phyloP scores from a whole-genome alignment of 176 grass and related monocot genomes.

The Alloteropsis semialata region DNA sequence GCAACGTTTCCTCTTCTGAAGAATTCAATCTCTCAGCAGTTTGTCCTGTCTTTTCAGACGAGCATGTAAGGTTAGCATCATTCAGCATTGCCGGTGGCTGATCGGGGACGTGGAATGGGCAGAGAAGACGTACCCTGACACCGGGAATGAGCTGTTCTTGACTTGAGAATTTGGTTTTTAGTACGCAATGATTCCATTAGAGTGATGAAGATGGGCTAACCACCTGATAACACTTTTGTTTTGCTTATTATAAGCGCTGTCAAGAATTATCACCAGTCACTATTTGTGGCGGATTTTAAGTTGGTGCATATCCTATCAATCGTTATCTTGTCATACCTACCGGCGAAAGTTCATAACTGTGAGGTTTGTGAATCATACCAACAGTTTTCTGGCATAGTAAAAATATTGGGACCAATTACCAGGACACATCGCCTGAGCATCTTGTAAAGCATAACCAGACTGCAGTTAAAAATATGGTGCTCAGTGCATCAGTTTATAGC shows the following conservation, averaged over 20 bases:
- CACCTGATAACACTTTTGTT: conserved; percentile 5
- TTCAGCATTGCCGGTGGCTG: background rate
- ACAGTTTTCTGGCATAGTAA: background rate
- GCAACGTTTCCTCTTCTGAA: background rate
- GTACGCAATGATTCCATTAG: conserved; percentile 22
- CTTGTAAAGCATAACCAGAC: background rate
- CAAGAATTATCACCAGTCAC: background rate
- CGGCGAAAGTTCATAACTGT: background rate
- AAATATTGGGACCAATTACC: background rate
- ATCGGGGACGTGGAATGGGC: background rate
- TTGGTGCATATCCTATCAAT: background rate
- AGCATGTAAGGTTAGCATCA: background rate
- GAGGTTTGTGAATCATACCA: background rate
- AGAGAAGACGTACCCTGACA: background rate
- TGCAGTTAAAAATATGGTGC: background rate
- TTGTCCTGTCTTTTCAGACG: background rate
- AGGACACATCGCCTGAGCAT: background rate
- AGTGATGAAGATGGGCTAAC: conserved; percentile 6
- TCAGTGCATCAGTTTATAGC: background rate
- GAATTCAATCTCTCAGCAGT: background rate
- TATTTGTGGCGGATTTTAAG: background rate
- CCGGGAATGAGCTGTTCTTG: conserved; percentile 1
- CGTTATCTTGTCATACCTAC: background rate
- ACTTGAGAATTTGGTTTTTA: background rate
- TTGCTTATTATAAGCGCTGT: background rate